Evolutionary conservation across 2,329 filamentous ascomycete genomes (phyloP), one percentile per base, ranked within the genome.

Genomic region (Aspergillus versicolor): DNA sequence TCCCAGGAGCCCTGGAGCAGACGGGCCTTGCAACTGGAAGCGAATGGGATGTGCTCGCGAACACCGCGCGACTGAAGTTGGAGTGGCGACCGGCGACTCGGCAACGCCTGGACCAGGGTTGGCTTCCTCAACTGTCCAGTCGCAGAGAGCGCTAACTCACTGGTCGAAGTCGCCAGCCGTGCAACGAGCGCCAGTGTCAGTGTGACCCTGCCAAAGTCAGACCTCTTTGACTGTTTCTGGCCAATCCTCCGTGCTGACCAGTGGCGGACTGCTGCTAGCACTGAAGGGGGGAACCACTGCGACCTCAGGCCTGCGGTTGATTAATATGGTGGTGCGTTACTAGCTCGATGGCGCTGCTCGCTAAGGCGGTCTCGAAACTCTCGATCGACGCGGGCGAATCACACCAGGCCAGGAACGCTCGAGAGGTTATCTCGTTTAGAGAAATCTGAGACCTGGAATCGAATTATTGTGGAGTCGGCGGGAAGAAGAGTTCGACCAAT

Each of bases 151-250:
- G 19, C 22, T 41, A 37, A 9, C 21, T 47, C 21, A 43, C 47
- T 50, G 53, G 53, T 45, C 54, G 54, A 51, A 34, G 54, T 56
- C 54, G 54, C 40, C 47, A 45, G 41, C 34, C 41, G 50, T 52
- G n/a, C 50, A 52, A 43, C 22, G 9, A 24, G 22, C 21, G 19
- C 21, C 22, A 41, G 41, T 41, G 30, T 41, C 5, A 47, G 48
- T 47, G 54, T 38, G 48, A 56, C 54, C 40, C 48, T 50, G 45
- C 50, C 32, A 24, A 34, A 27, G 19, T 47, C 46, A 24, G 48
- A 19, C 22, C 19, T 12, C 38, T 30, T 32, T 52, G 30, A 13
- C 55, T 46, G 21, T 53, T 55, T 60, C 52, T 17, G 58, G 54
- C 47, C 52, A 58, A 32, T 51, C 24, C 56, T 58, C 56, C 56